Base-by-base conservation (phyloP, 2,329 filamentous ascomycete genomes). In the Diaporthe longicolla region DNA sequence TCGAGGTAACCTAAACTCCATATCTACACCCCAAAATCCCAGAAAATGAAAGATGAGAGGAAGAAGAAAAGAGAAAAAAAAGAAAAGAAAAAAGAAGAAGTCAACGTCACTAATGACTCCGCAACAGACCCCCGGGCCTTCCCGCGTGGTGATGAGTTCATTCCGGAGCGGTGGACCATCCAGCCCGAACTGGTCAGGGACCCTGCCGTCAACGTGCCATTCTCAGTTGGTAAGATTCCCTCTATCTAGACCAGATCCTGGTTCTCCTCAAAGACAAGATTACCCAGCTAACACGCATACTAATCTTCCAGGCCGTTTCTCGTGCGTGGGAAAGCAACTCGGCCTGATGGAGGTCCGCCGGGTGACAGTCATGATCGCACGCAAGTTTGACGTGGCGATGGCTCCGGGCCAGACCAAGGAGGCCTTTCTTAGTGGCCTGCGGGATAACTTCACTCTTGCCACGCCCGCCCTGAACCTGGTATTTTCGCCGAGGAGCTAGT, bases 361-460 rank as follows among this genome's bases (percentile, higher is more conserved):
- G 7, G 73, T 74, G 10, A 73, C 70, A 24, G 73, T 63, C 1
- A 75, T 77, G 66, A 74, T 78, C 15, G 74, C 78, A 26, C 71
- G n/a, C 40, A 75, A 76, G 29, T 78, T 77, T 52, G 70, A 78
- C 26, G 57, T 78, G 21, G n/a, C 66, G 11, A 37, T 77, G 15
- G 75, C 75, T 11, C 71, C 75, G 3, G 74, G 70, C 0, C 75
- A 78, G 58, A 77, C 72, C 17, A 71, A 72, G 54, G 72, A 77
- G 69, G 72, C 70, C 15, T 78, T 78, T 40, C 29, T 78, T 63
- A 76, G 76, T 10, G 77, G 76, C 1, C 71, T 78, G 52, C 63
- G 76, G 65, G 77, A 78, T 32, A 77, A 76, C 0, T 78, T 78
- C 29, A 78, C 77, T 5, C 19, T 73, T 52, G 57, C 68, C 32